Base-by-base conservation (phyloP, 169 alveolate genomes). In the Babesia ovis region DNA sequence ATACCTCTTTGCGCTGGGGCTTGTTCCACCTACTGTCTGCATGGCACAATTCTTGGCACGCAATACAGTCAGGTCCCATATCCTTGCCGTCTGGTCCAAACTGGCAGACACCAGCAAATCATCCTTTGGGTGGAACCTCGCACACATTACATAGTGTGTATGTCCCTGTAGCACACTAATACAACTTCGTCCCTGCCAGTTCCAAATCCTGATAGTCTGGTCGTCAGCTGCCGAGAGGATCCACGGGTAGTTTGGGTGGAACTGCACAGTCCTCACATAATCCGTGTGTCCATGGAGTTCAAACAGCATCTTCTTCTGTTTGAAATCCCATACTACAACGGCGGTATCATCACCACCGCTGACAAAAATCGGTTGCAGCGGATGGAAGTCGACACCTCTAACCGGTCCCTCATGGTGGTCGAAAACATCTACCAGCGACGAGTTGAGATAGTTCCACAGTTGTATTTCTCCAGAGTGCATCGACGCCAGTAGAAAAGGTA, bases 371-470 rank as follows among this genome's bases (percentile, higher is more conserved):
- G 98, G 98, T 68, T 96, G 97, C 58, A 94, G 87, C 2, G 69
- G 68, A 73, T 97, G 99, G 73, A 97, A 97, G 74, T 92, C 94
- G 11, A 96, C 89, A 29, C 98, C 96, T 84, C 99, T 91, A 9
- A 96, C 99, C 12, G 99, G 98, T 3, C 99, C 99, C 55, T 95
- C 99, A 82, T 97, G 99, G 42, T 94, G 97, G 62, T 85, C 92
- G 83, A 92, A 96, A 27, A 84, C 89, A 16, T 91, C 95, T 25
- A 91, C 88, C 34, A 91, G 68, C 16, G 92, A 64, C 6, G 93
- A 90, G 42, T 93, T 91, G 54, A 95, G 82, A 73, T 95, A 97
- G 73, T 97, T 98, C 96, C 96, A 96, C 23, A 96, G 84, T 58
- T 95, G 94, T 29, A 97, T 95, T 50, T 86, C 94, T 61, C 99